Percentiles rank a stretch among this genome's conserved stretches.
Evolutionary conservation across 257 asterid genomes (phyloP).

Genomic region (Solanum ossicruentum): DNA sequence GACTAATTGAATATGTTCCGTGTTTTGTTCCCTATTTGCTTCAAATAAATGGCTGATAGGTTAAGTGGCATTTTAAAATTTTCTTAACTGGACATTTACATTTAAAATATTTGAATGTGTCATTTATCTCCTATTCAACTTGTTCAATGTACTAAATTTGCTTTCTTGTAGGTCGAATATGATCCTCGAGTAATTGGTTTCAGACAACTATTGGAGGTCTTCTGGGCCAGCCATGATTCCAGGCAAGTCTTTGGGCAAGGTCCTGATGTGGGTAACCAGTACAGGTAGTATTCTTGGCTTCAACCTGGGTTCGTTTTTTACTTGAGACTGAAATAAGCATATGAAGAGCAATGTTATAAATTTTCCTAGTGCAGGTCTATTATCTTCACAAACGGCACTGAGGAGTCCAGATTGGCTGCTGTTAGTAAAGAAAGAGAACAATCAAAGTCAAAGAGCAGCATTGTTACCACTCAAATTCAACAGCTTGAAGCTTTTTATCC

Average conservation of each 20-base stretch:
- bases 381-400: constrained; percentile 75
- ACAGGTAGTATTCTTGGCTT: constrained; percentile 41
- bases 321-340: background rate
- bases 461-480: constrained; percentile 84
- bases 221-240: constrained; percentile 84
- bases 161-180: constrained; percentile 64
- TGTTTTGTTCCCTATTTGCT: background rate
- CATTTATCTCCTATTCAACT: background rate
- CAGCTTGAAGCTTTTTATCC: constrained; percentile 55
- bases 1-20: background rate
- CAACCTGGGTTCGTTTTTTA: background rate
- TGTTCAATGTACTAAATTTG: background rate
- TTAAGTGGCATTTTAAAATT: background rate
- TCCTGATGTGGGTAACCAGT: constrained; percentile 94
- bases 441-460: constrained; percentile 57
- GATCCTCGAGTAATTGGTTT: constrained; percentile 50
- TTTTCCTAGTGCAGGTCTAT: constrained; percentile 52
- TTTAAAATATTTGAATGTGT: background rate
- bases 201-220: constrained; percentile 76
- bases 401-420: constrained; percentile 81
- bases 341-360: constrained; percentile 3
- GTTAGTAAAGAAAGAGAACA: constrained; percentile 94
- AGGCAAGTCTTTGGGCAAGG: constrained; percentile 99
- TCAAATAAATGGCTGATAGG: background rate
- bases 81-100: background rate